These are phyloP conservation scores for Geum urbanum DNA, from an alignment of 306 rosid genomes.

Conservation along the genomic window DNA sequence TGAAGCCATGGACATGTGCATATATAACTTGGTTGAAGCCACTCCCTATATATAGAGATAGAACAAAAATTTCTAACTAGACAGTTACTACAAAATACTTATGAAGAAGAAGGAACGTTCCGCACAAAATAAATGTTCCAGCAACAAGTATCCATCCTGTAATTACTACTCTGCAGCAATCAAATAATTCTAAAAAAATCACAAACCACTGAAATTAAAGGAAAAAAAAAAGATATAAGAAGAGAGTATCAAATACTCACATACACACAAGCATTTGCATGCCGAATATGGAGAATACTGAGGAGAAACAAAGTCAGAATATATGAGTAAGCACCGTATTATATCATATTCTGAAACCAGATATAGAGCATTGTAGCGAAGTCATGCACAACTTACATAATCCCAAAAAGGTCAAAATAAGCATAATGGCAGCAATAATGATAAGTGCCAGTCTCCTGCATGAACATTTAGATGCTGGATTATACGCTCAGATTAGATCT, in stretches of 20 bases:
- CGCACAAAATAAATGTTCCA: slow-evolving; percentile 37
- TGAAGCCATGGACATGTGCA: background rate
- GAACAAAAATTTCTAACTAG: background rate
- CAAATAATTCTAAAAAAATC: background rate
- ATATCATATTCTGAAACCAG: background rate
- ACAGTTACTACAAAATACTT: slow-evolving; percentile 34
- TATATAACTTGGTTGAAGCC: background rate
- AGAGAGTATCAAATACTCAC: slow-evolving; percentile 41
- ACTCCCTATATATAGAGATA: background rate
- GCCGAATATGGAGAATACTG: slow-evolving; percentile 66
- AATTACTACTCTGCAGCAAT: slow-evolving; percentile 49
- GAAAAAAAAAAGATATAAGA: background rate
- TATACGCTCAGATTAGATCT: background rate
- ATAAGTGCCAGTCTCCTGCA: slow-evolving; percentile 47
- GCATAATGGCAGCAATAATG: slow-evolving; percentile 50
- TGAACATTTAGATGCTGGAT: slow-evolving; percentile 5
- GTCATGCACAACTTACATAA: slow-evolving; percentile 38
- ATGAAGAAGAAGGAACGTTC: slow-evolving; percentile 41
- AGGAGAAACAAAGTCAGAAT: slow-evolving; percentile 4
- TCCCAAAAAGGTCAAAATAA: slow-evolving; percentile 50
- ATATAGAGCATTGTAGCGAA: slow-evolving; percentile 7
- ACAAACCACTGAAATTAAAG: background rate
- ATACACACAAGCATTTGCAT: slow-evolving; percentile 46
- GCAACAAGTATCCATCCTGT: slow-evolving; percentile 62
- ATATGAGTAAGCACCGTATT: slow-evolving; percentile 8